Evolutionary conservation across 2,329 filamentous ascomycete species (phyloP).

Genomic region (Elsinoe necatrix): DNA sequence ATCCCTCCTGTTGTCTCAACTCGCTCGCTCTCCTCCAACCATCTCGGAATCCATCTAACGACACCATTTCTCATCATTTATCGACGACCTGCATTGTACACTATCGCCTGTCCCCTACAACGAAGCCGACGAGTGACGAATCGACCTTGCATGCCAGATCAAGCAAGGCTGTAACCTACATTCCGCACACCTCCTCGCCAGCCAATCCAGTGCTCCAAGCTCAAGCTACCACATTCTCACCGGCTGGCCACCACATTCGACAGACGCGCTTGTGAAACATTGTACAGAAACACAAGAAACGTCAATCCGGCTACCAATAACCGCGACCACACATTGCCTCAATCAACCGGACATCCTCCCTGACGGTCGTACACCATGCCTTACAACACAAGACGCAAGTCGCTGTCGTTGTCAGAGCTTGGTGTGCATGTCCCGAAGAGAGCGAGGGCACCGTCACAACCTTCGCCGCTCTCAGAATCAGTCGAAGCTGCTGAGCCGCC

Average conservation of each 20-base stretch:
- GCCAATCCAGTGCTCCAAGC: conserved; percentile 1
- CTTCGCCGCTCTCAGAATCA: conserved; percentile 55
- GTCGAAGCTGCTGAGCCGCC: conserved; percentile 48
- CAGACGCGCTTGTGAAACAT: background rate
- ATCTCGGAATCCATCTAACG: conserved; percentile 10
- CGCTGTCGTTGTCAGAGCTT: conserved; percentile 81
- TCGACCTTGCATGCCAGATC: background rate
- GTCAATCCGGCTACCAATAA: background rate
- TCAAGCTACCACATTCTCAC: conserved; percentile 11
- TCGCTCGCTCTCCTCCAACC: background rate
- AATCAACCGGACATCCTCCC: background rate
- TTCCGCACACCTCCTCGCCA: conserved; percentile 11
- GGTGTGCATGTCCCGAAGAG: conserved; percentile 72
- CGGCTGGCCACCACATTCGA: background rate
- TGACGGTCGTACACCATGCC: conserved; percentile 52
- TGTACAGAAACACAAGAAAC: background rate
- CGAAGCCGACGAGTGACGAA: background rate
- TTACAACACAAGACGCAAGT: conserved; percentile 96
- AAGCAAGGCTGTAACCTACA: conserved; percentile 12
- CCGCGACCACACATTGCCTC: background rate
- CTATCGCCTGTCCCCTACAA: background rate
- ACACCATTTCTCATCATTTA: conserved; percentile 3
- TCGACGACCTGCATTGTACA: conserved; percentile 8
- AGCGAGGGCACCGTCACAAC: conserved; percentile 36
- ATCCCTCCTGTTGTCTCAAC: conserved; percentile 6